A percentile compares a stretch with the other conserved stretches of the same genome.
phyloP scores from a whole-genome alignment of 164 flowering plant genomes.

The Macadamia integrifolia region DNA sequence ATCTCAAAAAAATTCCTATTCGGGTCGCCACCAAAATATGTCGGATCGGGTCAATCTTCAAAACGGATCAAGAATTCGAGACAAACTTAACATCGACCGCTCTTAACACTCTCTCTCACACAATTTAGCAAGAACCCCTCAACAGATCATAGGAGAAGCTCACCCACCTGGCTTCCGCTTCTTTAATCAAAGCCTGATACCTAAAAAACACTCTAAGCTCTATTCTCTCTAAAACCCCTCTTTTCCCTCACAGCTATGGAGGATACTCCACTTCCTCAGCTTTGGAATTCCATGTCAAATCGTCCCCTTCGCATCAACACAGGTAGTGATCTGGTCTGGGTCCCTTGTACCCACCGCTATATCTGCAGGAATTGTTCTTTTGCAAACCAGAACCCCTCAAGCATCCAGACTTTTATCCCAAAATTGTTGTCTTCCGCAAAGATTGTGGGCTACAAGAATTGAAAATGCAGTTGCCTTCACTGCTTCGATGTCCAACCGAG shows the following conservation, averaged over 20 bases:
- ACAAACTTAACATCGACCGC: neutral
- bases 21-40: too few relatives aligned
- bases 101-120: constrained; percentile 25
- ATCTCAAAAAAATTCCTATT: too few relatives aligned
- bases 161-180: constrained; percentile 31
- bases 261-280: constrained; percentile 47
- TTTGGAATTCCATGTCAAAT: constrained; percentile 63
- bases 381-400: constrained; percentile 2
- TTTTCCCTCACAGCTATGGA: constrained; percentile 47
- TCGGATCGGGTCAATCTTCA: too few relatives aligned
- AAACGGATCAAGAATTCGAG: too few relatives aligned
- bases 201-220: constrained; percentile 30
- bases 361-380: constrained; percentile 40
- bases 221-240: constrained; percentile 22
- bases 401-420: constrained; percentile 33
- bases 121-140: constrained; percentile 18
- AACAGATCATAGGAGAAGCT: constrained; percentile 22
- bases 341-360: constrained; percentile 51
- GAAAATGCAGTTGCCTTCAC: constrained; percentile 57
- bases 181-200: constrained; percentile 47
- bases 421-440: constrained; percentile 41
- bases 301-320: constrained; percentile 49
- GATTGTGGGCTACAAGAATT: constrained; percentile 47
- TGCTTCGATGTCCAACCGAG: constrained; percentile 14
- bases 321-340: constrained; percentile 52